Percentiles rank a stretch among this genome's conserved stretches.
These are phyloP conservation scores for Phaeosphaeria sp. DNA, from an alignment of 2,329 filamentous ascomycete species.

Conservation along the genomic window DNA sequence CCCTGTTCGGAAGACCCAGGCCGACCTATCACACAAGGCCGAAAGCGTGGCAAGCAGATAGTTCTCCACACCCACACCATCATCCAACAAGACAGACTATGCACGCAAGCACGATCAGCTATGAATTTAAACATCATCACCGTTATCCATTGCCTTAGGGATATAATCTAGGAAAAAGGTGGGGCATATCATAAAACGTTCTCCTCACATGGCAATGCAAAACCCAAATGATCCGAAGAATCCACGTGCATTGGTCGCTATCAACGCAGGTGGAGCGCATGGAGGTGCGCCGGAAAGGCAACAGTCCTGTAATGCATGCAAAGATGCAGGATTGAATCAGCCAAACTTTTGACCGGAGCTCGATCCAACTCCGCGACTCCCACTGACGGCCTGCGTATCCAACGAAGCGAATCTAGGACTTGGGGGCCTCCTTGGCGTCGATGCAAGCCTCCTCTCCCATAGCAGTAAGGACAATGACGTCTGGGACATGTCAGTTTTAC, in stretches of 20 bases:
- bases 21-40: too few species aligned
- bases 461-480: conserved; percentile 89
- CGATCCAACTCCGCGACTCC: conserved; percentile 35
- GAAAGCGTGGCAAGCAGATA: too few species aligned
- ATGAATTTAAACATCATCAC: conserved; percentile 40
- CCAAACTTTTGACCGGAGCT: conserved; percentile 31
- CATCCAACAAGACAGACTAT: too few species aligned
- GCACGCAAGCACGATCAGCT: conserved; percentile 23
- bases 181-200: conserved; percentile 44
- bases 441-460: conserved; percentile 96
- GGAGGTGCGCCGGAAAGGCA: conserved; percentile 37
- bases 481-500: conserved; percentile 56
- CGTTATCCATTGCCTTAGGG: conserved; percentile 46
- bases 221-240: conserved; percentile 47
- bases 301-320: conserved; percentile 28
- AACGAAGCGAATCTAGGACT: conserved; percentile 40
- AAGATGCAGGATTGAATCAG: conserved; percentile 24
- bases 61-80: conserved; percentile 8
- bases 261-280: conserved; percentile 40
- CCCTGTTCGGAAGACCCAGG: too few species aligned
- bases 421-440: conserved; percentile 91
- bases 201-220: conserved; percentile 49
- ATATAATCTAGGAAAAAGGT: conserved; percentile 40
- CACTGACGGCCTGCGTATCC: conserved; percentile 34
- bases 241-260: conserved; percentile 41